Evolutionary conservation across 1,284 basidiomycete genomes (phyloP).

Genomic region (Pseudozyma thailandica): DNA sequence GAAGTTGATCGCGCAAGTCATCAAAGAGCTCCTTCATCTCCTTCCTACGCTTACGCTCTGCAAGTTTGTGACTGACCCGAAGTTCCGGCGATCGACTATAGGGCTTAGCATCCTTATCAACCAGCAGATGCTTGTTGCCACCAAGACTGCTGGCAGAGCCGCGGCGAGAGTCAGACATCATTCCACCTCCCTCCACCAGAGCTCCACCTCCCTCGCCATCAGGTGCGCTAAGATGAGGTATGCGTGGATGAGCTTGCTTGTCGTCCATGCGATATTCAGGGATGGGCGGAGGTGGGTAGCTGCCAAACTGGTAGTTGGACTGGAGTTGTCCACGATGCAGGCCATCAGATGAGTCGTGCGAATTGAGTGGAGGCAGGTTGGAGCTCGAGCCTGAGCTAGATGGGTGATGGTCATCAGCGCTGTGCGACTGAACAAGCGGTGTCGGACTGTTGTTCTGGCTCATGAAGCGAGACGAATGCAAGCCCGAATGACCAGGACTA

Average conservation of each 20-base stretch:
- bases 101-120: slow-evolving; percentile 62
- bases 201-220: slow-evolving; percentile 44
- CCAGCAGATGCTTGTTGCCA: slow-evolving; percentile 20
- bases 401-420: slow-evolving; percentile 31
- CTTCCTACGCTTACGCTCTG: slow-evolving; percentile 64
- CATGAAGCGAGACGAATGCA: slow-evolving; percentile 45
- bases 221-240: slow-evolving; percentile 46
- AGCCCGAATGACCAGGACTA: slow-evolving; percentile 33
- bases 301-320: slow-evolving; percentile 51
- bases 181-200: slow-evolving; percentile 26
- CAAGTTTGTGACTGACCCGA: slow-evolving; percentile 65
- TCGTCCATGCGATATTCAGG: slow-evolving; percentile 44
- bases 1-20: slow-evolving; percentile 63
- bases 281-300: slow-evolving; percentile 35
- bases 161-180: slow-evolving; percentile 36
- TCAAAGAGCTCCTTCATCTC: slow-evolving; percentile 68
- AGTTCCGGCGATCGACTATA: slow-evolving; percentile 65
- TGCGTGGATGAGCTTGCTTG: slow-evolving; percentile 28
- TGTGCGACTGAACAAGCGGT: slow-evolving; percentile 33
- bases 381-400: slow-evolving; percentile 15
- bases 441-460: slow-evolving; percentile 52
- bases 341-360: slow-evolving; percentile 20
- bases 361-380: slow-evolving; percentile 10
- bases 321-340: slow-evolving; percentile 32
- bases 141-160: slow-evolving; percentile 28